Evolutionary conservation across 768 basidiomycete species (phyloP), one percentile per base, ranked within the genome.

Genomic region (Pulveroboletus ravenelii): DNA sequence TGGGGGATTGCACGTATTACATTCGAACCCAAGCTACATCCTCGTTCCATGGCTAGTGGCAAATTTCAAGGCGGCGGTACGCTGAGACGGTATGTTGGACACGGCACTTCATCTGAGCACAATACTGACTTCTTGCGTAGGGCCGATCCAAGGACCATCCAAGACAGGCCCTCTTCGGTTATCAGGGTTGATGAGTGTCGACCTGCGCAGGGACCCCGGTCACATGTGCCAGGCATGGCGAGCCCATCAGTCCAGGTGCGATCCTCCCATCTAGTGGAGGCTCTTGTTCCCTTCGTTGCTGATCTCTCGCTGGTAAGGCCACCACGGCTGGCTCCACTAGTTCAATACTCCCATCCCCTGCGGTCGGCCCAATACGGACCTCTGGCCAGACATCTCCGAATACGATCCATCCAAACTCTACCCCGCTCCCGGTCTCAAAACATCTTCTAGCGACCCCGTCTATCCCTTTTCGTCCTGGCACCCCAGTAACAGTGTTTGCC

Each of bases 271-370:
- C n/a, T 13, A 8, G 9, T 40, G 9, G n/a, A 17, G 13, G 10
- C n/a, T 10, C 12, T 30, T 38, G 4, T 23, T 23, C 20, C 20
- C 20, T 4, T 23, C 20, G 9, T 23, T 23, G 18, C 45, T 17
- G 17, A 42, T 25, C 6, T 4, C 17, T 1, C 8, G 12, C 17
- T 31, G 4, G 77, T 18, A 39, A 65, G 82, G 80, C 3, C 89
- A 90, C 59, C 87, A 89, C 57, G 89, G 89, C 27, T 92, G 90
- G 90, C 72, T 89, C 17, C 89, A 92, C 60, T 92, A 89, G 89
- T 81, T 88, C 63, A 74, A 81, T 54, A 59, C n/a, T 86, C 86
- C 1, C n/a, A 72, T 90, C 10, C 74, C 81, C 2, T 69, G 78
- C 25, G 87, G 89, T 15, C 78, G 73, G 3, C 82, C 85, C 5